These are phyloP conservation scores for Leishmania major DNA, from an alignment of 208 protist genomes.

Conservation along the genomic window DNA sequence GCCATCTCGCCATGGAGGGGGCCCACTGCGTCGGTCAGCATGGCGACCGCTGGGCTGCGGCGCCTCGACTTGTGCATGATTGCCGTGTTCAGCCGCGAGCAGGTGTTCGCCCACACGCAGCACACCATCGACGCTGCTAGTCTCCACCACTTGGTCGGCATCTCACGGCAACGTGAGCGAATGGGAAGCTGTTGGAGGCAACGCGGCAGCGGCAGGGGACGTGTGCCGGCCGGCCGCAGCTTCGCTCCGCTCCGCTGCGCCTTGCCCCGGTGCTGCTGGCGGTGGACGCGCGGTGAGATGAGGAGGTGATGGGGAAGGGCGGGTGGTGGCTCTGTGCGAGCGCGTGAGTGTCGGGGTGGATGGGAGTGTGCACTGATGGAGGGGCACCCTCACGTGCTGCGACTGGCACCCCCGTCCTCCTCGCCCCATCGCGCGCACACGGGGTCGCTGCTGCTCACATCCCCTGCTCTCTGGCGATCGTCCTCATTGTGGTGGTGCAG, in stretches of 20 bases:
- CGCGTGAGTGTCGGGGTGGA: too few species aligned
- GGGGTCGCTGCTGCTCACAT: too few species aligned
- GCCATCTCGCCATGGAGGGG: conserved; percentile 66
- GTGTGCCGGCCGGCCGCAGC: conserved; percentile 48
- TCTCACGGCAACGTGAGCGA: conserved; percentile 69
- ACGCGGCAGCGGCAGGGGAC: conserved; percentile 64
- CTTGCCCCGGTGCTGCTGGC: conserved; percentile 51
- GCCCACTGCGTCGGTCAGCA: conserved; percentile 57
- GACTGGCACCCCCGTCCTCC: too few species aligned
- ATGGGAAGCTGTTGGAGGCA: conserved; percentile 67
- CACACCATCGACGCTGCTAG: conserved; percentile 62
- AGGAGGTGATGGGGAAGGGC: neutral
- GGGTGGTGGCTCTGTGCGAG: too few species aligned
- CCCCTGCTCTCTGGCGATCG: too few species aligned
- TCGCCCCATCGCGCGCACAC: too few species aligned
- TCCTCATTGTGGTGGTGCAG: too few species aligned
- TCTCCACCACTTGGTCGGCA: conserved; percentile 61
- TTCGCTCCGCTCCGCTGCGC: conserved; percentile 64
- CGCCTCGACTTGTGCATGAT: conserved; percentile 68
- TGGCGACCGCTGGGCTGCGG: conserved; percentile 51
- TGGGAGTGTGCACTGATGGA: too few species aligned
- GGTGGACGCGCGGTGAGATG: conserved; percentile 10
- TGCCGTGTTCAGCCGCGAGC: conserved; percentile 49
- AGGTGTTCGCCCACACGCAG: conserved; percentile 65
- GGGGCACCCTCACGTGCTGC: too few species aligned